Evolutionary conservation across 768 basidiomycete species (phyloP), one percentile per base, ranked within the genome.

Genomic region (Lactarius tabidus): DNA sequence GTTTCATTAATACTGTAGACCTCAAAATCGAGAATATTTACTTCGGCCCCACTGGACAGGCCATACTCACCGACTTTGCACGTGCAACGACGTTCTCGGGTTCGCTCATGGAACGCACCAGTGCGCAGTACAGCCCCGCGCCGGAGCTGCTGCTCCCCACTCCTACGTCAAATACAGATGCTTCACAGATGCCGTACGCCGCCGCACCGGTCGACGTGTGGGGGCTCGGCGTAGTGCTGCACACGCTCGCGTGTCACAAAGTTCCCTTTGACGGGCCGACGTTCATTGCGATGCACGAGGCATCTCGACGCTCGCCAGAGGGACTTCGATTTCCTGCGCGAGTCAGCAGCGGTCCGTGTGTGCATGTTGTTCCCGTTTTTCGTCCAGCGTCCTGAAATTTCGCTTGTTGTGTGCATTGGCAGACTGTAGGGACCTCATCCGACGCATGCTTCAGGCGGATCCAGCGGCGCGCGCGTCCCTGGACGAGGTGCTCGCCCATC

Each of bases 151-250:
- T 65, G 3, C 20, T 8, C 23, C n/a, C n/a, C 33, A 28, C 52
- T 26, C 20, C 61, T 63, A 43, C 33, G 54, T 36, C 45, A 48
- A 48, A 23, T 23, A 15, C 20, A 43, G 39, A 18, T 39, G 15
- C 41, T 43, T 20, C 63, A 60, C 61, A 38, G 23, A 31, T 18
- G 39, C 57, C 28, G 56, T 57, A 56, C 31, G 51, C n/a, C 2
- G 59, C 35, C 12, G 28, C 59, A 6, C 59, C 64, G 18, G 59
- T 61, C 29, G 59, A 60, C 29, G 45, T 65, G 36, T 57, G 59
- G 55, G 45, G 54, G 18, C 64, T 61, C 29, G 64, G 54, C 29
- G 23, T 57, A 54, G 29, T 65, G n/a, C 54, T 65, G 20, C 56
- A 33, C 36, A 15, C 4, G 6, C 59, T 65, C 45, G 29, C 51